These are phyloP conservation scores for Saccharomycopsis synnaedendra DNA, from an alignment of 805 yeast species.

Conservation along the genomic window DNA sequence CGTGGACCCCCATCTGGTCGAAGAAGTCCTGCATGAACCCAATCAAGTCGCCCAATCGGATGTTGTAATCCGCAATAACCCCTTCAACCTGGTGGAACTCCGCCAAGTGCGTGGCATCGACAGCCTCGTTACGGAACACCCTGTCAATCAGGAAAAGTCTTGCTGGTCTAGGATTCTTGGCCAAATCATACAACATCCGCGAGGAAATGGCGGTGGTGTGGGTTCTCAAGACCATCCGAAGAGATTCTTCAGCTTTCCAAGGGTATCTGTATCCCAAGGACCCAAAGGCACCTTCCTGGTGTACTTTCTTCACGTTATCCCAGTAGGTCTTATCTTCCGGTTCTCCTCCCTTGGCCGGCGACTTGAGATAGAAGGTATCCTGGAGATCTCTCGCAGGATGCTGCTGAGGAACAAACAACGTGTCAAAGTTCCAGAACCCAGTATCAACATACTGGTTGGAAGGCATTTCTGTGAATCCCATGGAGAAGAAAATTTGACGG, in stretches of 20 bases:
- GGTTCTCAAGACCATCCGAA: conserved; percentile 87
- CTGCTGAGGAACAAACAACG: conserved; percentile 95
- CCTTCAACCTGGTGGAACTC: conserved; percentile 99
- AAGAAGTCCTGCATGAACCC: conserved; percentile 98
- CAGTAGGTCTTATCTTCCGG: conserved; percentile 78
- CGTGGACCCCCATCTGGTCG: conserved; percentile 92
- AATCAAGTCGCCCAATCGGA: conserved; percentile 91
- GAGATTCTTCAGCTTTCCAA: conserved; percentile 87
- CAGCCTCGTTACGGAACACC: conserved; percentile 99
- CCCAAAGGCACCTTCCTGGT: conserved; percentile 82
- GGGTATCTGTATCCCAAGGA: conserved; percentile 98
- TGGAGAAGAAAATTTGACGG: conserved; percentile 91
- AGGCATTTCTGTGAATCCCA: conserved; percentile 99
- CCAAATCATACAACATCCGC: conserved; percentile 75
- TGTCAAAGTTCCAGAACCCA: conserved; percentile 98
- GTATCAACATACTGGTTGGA: conserved; percentile 96
- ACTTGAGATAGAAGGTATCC: conserved; percentile 95
- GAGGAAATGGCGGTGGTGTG: conserved; percentile 96
- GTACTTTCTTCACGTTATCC: conserved; percentile 71
- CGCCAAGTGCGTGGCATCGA: conserved; percentile 97
- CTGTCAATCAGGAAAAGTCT: conserved; percentile 94
- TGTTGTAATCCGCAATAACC: conserved; percentile 91
- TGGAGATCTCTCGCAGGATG: conserved; percentile 99
- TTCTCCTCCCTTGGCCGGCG: conserved; percentile 68
- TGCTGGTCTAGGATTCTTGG: conserved; percentile 78